Evolutionary conservation across 2,329 filamentous ascomycete genomes (phyloP), one percentile per base, ranked within the genome.

Genomic region (Nemania sp.): DNA sequence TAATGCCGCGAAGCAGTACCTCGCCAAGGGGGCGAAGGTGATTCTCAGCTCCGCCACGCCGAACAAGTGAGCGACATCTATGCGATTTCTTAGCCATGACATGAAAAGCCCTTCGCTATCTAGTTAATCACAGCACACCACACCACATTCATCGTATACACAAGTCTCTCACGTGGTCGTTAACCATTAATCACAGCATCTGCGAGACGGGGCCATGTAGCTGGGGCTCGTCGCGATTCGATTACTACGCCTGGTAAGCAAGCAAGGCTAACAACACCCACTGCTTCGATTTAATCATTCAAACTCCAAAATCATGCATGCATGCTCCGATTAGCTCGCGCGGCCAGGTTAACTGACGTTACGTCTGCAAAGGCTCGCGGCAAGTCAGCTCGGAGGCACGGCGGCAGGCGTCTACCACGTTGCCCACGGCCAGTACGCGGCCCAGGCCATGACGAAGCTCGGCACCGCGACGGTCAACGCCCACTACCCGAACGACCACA

Each of bases 401-500:
- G 70, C 68, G 17, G 54, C 69, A 12, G 78, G 81, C 9, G 82
- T 82, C 2, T 78, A 79, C 9, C 87, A 83, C 69, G 81, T 89
- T 10, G 82, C 87, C 29, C 86, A 89, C 67, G 82, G 83, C n/a
- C 75, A 77, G 39, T 87, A 87, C 65, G 80, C 81, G 5, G 84
- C 81, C 3, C 78, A 81, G 63, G 80, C 79, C 40, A 86, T 82
- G 70, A 70, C 80, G 69, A 74, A 76, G 13, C 68, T 86, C 47
- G 84, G 86, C 0, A 75, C 73, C 42, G 61, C 74, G 0, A 77
- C 74, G 3, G 83, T 86, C 25, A 80, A 86, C 69, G 74, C 76
- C 0, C 77, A 81, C 63, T 89, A 81, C 62, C 83, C 85, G 0
- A 78, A 78, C 18, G 86, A 88, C 66, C 86, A 89, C 71, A 89